phyloP scores from a whole-genome alignment of 306 rosid species.

The Lithocarpus polystachyus region DNA sequence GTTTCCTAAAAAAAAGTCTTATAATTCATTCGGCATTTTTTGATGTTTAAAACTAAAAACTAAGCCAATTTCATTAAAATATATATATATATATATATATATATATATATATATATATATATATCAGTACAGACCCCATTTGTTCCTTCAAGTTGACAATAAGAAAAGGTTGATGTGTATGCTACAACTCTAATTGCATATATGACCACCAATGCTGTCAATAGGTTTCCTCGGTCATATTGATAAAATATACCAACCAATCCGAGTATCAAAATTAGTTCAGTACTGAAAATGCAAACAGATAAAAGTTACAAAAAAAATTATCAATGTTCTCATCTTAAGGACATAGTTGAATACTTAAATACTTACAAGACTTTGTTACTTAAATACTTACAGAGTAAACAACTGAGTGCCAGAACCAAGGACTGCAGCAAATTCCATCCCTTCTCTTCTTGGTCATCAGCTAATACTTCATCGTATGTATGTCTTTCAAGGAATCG shows the following conservation, averaged over 20 bases:
- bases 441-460: constrained; percentile 97
- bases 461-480: constrained; percentile 94
- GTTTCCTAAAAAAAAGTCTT: no score
- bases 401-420: constrained; percentile 93
- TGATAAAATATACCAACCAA: constrained; percentile 95
- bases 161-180: constrained; percentile 82
- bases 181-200: constrained; percentile 94
- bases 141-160: constrained; percentile 85
- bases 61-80: background rate
- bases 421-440: constrained; percentile 93
- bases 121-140: constrained; percentile 57
- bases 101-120: no score
- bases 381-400: constrained; percentile 65
- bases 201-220: constrained; percentile 87
- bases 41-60: background rate
- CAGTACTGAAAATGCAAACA: constrained; percentile 57
- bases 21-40: no score
- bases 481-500: constrained; percentile 54
- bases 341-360: no score
- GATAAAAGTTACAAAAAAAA: constrained; percentile 1
- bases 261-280: constrained; percentile 86
- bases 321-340: background rate
- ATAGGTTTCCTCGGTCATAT: constrained; percentile 87
- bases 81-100: no score
- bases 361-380: background rate